A percentile compares a stretch with the other conserved stretches of the same genome.
Evolutionary conservation across 352 stramenopile genomes (phyloP).

Genomic region (Pythium folliculosum): DNA sequence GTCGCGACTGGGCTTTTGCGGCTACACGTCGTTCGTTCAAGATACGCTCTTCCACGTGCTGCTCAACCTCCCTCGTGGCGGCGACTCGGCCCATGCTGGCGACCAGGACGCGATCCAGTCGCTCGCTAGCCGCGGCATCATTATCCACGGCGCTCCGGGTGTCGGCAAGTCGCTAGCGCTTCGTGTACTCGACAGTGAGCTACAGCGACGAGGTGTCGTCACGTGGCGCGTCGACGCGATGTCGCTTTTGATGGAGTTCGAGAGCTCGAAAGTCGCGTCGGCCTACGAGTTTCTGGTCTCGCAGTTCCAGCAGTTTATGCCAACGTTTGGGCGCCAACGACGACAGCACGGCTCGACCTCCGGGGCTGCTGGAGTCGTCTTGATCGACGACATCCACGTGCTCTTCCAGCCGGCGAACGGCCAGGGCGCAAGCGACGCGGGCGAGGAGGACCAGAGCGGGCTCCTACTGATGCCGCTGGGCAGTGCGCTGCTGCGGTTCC

Average conservation of each 20-base stretch:
- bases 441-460: constrained; percentile 31
- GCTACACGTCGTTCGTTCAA: constrained; percentile 52
- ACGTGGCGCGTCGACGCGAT: constrained; percentile 42
- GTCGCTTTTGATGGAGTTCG: constrained; percentile 57
- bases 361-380: constrained; percentile 40
- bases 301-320: constrained; percentile 40
- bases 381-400: constrained; percentile 74
- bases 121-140: constrained; percentile 50
- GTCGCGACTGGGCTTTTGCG: constrained; percentile 42
- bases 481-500: constrained; percentile 59
- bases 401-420: constrained; percentile 58
- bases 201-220: constrained; percentile 21
- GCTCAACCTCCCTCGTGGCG: constrained; percentile 28
- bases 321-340: constrained; percentile 14
- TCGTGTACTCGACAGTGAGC: constrained; percentile 31
- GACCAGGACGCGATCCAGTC: constrained; percentile 5
- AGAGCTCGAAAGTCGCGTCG: constrained; percentile 44
- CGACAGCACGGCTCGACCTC: neutral
- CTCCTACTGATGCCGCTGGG: constrained; percentile 48
- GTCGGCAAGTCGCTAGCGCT: constrained; percentile 68
- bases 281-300: constrained; percentile 60
- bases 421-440: constrained; percentile 23
- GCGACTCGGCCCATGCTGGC: neutral
- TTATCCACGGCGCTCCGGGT: constrained; percentile 64
- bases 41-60: constrained; percentile 60